Base-by-base conservation (phyloP, 2,329 filamentous ascomycete genomes). In the Penicillium sp. region DNA sequence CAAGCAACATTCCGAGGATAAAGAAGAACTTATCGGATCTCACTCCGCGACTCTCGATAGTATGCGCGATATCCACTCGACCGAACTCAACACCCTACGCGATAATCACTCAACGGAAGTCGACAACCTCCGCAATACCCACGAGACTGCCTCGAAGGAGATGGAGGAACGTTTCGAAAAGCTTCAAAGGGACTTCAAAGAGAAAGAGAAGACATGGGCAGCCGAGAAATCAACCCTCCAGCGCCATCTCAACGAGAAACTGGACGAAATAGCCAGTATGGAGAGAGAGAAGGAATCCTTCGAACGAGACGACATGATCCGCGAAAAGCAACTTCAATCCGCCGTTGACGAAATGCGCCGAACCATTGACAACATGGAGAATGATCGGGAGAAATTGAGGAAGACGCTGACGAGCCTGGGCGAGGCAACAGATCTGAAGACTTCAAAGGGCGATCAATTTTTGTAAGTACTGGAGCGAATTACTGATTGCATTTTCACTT, bases 351-450 rank as follows among this genome's bases (percentile, higher is more conserved):
- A 68, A 48, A 76, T 76, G 73, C 74, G 75, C 52, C 70, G 77
- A 52, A 74, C 75, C 12, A 81, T 81, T 72, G 72, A 77, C 46
- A 73, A 76, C 56, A 74, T 80, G 68, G 76, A 77, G 52, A 74
- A 77, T 60, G 80, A 83, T 61, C 77, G 77, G 51, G 76, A 79
- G 49, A 75, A 74, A 45, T 67, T 82, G 59, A 75, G 75, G 51
- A 79, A 78, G 65, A 78, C 77, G 50, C 73, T 79, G 60, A 77
- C 80, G 60, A 77, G 72, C 59, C 70, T 77, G 26, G 75, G 75
- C 49, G 80, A 81, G 66, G 79, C 79, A 60, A 80, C 77, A 56
- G 74, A 79, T 60, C 71, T 80, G 59, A 81, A 69, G 70, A 78
- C 65, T 65, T 78, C 66, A 64, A 77, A 77, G 60, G 74, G 75